These are phyloP conservation scores for Entomortierella beljakovae DNA, from an alignment of 192 early-diverging fungal genomes.

Conservation along the genomic window DNA sequence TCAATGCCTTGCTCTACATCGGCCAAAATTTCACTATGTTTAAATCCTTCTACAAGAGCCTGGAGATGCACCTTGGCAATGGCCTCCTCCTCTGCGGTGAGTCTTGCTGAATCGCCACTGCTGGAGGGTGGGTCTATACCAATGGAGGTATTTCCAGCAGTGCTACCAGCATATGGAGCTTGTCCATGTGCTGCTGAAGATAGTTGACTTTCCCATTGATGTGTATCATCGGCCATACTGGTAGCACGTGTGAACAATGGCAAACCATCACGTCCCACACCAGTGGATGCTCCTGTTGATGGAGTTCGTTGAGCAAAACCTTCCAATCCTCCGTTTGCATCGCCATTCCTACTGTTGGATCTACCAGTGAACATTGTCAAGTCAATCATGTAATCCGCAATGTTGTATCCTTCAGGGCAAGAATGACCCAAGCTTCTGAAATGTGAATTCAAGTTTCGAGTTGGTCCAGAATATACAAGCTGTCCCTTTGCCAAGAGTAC, in stretches of 20 bases:
- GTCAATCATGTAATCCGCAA: constrained; percentile 88
- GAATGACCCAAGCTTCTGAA: constrained; percentile 82
- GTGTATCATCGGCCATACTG: constrained; percentile 40
- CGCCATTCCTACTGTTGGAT: neutral
- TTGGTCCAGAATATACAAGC: constrained; percentile 86
- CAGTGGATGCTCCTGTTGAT: neutral
- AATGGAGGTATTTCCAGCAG: constrained; percentile 15
- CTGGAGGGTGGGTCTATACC: constrained; percentile 21
- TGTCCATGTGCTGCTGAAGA: constrained; percentile 16
- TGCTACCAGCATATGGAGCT: neutral
- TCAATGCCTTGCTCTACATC: constrained; percentile 35
- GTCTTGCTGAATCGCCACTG: neutral
- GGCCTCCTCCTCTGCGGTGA: constrained; percentile 17
- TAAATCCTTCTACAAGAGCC: constrained; percentile 54
- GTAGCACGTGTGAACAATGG: constrained; percentile 12
- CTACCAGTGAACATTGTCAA: constrained; percentile 66
- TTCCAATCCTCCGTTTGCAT: constrained; percentile 19
- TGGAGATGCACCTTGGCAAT: constrained; percentile 29
- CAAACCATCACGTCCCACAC: constrained; percentile 10
- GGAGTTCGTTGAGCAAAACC: constrained; percentile 18
- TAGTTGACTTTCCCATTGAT: constrained; percentile 32
- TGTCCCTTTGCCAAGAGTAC: constrained; percentile 86
- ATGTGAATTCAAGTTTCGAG: constrained; percentile 69
- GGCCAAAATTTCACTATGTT: constrained; percentile 20
- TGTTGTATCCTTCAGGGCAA: constrained; percentile 91